Conservation (phyloP, 1,284 basidiomycete species). For the Cystobasidiaceae sp. region DNA sequence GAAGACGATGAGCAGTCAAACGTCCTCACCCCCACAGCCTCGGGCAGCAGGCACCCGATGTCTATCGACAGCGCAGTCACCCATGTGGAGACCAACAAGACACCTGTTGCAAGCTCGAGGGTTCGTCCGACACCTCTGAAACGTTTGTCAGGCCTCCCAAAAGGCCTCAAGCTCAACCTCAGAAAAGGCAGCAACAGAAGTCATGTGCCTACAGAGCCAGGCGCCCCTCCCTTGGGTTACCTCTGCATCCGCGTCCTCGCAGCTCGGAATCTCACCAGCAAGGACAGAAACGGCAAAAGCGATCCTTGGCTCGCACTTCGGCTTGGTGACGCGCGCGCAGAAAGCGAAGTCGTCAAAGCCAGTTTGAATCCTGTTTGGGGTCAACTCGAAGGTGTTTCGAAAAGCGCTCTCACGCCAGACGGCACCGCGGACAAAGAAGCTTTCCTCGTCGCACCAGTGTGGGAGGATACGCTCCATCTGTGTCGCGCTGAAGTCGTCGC, state of each 20-base stretch:
- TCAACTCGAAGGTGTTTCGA: slow-evolving; percentile 38
- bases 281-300: slow-evolving; percentile 51
- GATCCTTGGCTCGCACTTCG: slow-evolving; percentile 46
- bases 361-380: slow-evolving; percentile 67
- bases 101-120: no score
- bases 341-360: slow-evolving; percentile 7
- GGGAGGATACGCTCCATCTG: slow-evolving; percentile 23
- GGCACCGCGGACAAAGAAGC: slow-evolving; percentile 57
- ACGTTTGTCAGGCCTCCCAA: slow-evolving; percentile 12
- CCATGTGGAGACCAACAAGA: no score
- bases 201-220: slow-evolving; percentile 2
- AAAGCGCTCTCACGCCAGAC: slow-evolving; percentile 38
- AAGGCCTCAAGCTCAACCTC: slow-evolving; percentile 17
- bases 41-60: background rate
- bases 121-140: slow-evolving; percentile 9
- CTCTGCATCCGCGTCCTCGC: slow-evolving; percentile 27
- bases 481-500: slow-evolving; percentile 67
- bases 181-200: slow-evolving; percentile 15
- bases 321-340: slow-evolving; percentile 18
- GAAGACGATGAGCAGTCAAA: background rate
- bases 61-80: background rate
- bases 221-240: slow-evolving; percentile 17
- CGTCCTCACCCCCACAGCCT: background rate
- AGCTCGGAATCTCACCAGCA: slow-evolving; percentile 36
- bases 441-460: slow-evolving; percentile 80